Evolutionary conservation across 805 yeast species (phyloP).

Genomic region (Starmera pachycereana): DNA sequence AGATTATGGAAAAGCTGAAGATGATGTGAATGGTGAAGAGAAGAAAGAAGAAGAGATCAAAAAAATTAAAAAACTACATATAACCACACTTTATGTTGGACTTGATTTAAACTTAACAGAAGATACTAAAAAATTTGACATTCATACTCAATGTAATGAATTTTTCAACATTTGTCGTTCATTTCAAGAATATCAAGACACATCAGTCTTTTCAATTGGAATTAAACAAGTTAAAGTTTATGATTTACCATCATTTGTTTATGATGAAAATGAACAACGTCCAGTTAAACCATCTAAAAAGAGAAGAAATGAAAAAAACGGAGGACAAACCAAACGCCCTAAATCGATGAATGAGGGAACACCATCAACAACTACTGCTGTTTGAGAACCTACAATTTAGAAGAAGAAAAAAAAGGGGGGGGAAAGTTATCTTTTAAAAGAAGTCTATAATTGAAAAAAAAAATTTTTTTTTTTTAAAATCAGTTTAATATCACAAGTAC

Average conservation of each 20-base stretch:
- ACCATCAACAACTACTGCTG: too few relatives aligned
- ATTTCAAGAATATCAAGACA: conserved; percentile 59
- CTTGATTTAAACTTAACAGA: conserved; percentile 34
- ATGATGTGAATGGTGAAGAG: conserved; percentile 2
- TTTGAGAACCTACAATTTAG: too few relatives aligned
- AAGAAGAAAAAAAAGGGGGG: too few relatives aligned
- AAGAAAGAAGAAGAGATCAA: conserved; percentile 22
- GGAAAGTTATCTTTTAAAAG: not conserved
- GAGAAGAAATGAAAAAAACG: conserved; percentile 33
- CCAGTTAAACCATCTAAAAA: conserved; percentile 54
- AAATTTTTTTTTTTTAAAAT: too few relatives aligned
- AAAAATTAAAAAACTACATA: conserved; percentile 34
- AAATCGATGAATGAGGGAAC: conserved; percentile 14
- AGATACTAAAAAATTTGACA: conserved; percentile 60
- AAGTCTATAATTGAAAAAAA: too few relatives aligned
- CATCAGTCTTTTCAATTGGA: conserved; percentile 40
- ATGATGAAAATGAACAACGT: conserved; percentile 64
- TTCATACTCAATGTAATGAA: conserved; percentile 84
- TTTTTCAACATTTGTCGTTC: conserved; percentile 72
- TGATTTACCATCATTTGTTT: conserved; percentile 81
- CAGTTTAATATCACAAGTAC: conserved; percentile 39
- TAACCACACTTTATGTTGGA: conserved; percentile 78
- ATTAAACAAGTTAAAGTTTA: conserved; percentile 66
- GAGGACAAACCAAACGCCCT: conserved; percentile 26
- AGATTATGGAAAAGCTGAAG: too few relatives aligned